Conservation (phyloP, 1,139 yeast species). For the Saccharomyces hybrid region DNA sequence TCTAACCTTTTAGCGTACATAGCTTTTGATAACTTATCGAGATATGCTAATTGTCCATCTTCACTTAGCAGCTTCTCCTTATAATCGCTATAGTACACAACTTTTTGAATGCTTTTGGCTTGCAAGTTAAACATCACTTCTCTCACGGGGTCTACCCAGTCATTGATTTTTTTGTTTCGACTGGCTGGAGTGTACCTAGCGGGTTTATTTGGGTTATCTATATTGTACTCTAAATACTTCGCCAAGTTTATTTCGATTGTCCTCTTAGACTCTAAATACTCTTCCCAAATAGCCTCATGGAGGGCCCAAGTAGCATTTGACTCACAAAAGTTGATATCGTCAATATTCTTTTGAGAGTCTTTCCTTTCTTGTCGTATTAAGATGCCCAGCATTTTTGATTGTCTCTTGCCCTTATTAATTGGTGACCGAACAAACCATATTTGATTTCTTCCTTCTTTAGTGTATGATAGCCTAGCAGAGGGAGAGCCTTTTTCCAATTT, state of each 20-base stretch:
- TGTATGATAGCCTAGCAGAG: constrained; percentile 16
- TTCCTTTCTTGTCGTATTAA: constrained; percentile 18
- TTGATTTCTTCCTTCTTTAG: constrained; percentile 21
- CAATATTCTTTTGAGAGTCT: constrained; percentile 18
- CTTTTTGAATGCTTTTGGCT: constrained; percentile 6
- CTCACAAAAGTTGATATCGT: constrained; percentile 13
- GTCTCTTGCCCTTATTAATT: constrained; percentile 22
- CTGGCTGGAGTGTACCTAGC: background rate
- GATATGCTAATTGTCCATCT: constrained; percentile 14
- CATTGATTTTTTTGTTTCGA: constrained; percentile 3
- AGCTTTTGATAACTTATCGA: constrained; percentile 10
- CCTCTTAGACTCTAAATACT: constrained; percentile 10
- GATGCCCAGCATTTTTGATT: constrained; percentile 21
- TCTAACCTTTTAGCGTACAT: constrained; percentile 15
- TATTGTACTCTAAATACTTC: background rate
- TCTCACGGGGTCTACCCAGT: constrained; percentile 20
- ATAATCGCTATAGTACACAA: constrained; percentile 10
- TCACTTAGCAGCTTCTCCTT: constrained; percentile 11
- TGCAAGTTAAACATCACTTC: constrained; percentile 10
- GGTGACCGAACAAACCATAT: constrained; percentile 30
- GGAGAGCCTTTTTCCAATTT: constrained; percentile 25
- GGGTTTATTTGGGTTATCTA: background rate
- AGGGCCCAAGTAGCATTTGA: constrained; percentile 22
- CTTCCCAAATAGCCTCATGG: constrained; percentile 31
- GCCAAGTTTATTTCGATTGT: background rate